Conservation (phyloP, 768 basidiomycete genomes). For the Termitomyces sp. region DNA sequence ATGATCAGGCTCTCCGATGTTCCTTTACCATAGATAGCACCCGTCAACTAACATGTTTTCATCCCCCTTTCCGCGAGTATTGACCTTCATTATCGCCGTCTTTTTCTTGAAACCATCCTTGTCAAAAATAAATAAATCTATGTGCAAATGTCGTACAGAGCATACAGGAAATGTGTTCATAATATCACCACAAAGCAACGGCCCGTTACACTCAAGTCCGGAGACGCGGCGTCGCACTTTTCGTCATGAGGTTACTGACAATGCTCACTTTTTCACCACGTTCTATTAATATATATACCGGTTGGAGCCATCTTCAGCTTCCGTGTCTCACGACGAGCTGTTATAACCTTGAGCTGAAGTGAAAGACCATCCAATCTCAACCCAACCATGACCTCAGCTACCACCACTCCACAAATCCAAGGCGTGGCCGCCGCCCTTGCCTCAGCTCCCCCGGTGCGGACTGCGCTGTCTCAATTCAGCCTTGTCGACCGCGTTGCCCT, state of each 20-base stretch:
- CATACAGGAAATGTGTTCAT: neutral
- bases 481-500: slow-evolving; percentile 40
- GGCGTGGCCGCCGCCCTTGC: slow-evolving; percentile 19
- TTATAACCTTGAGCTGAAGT: neutral
- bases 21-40: neutral
- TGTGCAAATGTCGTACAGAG: neutral
- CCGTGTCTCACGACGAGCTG: slow-evolving; percentile 2
- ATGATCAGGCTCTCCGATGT: neutral
- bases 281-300: neutral
- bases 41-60: neutral
- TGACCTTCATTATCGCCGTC: neutral
- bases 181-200: neutral
- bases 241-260: neutral
- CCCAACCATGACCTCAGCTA: neutral
- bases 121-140: neutral
- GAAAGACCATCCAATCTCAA: neutral
- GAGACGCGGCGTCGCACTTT: neutral
- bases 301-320: neutral
- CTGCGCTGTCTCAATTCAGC: slow-evolving; percentile 28
- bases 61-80: neutral
- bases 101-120: neutral
- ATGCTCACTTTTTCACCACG: neutral
- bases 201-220: neutral
- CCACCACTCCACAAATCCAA: slow-evolving; percentile 2
- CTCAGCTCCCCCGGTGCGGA: slow-evolving; percentile 8